Conservation (phyloP, 306 rosid species). For the Gleditsia sinensis region DNA sequence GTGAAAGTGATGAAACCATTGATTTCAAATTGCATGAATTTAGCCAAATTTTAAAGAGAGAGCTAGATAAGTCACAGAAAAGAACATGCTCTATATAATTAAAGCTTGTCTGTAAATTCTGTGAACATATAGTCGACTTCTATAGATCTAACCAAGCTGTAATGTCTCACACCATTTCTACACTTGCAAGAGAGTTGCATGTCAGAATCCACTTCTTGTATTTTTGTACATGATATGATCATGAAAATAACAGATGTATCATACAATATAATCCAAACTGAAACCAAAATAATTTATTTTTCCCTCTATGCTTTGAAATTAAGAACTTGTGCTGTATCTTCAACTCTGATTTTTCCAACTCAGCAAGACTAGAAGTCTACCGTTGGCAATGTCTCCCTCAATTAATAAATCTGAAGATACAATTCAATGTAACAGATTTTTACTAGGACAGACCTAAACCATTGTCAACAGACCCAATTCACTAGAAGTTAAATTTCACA, state of each 20-base stretch:
- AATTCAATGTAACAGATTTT: neutral
- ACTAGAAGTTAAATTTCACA: neutral
- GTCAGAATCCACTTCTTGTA: conserved; percentile 16
- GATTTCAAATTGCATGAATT: neutral
- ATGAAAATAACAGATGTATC: conserved; percentile 17
- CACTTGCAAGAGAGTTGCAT: neutral
- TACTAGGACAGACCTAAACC: neutral
- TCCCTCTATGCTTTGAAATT: neutral
- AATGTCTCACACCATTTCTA: neutral
- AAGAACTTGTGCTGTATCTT: conserved; percentile 20
- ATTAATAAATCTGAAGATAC: neutral
- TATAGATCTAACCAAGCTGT: neutral
- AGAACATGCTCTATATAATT: conserved; percentile 2
- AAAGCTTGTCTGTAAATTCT: conserved; percentile 10
- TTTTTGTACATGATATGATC: conserved; percentile 4
- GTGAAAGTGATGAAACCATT: conserved; percentile 23
- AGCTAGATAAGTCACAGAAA: neutral
- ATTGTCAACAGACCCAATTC: neutral
- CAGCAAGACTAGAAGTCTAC: neutral
- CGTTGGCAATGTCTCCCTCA: neutral
- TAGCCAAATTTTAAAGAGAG: conserved; percentile 3
- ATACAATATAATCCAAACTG: too few species aligned
- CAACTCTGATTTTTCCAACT: conserved; percentile 9
- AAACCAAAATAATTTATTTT: too few species aligned
- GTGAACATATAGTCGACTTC: conserved; percentile 13